Base-by-base conservation (phyloP, 441 rosid species). In the Flueggea neowawraea region DNA sequence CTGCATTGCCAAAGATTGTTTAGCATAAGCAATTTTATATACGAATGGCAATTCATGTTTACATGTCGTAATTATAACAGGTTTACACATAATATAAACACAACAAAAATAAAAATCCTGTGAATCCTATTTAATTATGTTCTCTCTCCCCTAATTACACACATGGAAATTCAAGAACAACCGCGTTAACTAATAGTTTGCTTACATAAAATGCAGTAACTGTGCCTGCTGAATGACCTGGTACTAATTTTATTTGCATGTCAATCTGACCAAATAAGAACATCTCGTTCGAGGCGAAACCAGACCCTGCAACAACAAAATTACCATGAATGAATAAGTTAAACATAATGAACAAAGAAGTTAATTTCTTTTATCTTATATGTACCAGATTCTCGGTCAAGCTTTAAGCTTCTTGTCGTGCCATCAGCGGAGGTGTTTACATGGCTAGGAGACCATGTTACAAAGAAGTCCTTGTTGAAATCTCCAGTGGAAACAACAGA, bases 151-250 rank as follows among this genome's bases (percentile, higher is more conserved):
- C 28, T 22, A 22, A n/a, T n/a, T 22, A 22, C 28, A 22, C 28
- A 22, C 28, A 22, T 22, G 28, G 28, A 22, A 22, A 22, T 22
- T 22, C 28, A 22, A 22, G 28, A 22, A 6, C n/a, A 12, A 3
- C 8, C 55, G 13, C n/a, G 33, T 14, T n/a, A 43, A 6, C 9
- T 36, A 51, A 22, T 22, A 22, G 28, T 9, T 68, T 70, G 33
- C 84, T 72, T 74, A 91, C 97, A 62, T 88, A 91, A 76, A 69
- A 87, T 62, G 87, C 96, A 49, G 88, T 49, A n/a, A 91, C 96
- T 12, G 88, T 87, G 69, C 98, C 96, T 44, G 95, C 96, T 60
- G 95, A 91, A 70, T 72, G 43, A 5, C 91, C 98, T 4, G 95
- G 79, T 14, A 89, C 79, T 52, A 91, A 79, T 72, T 91, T 91